Evolutionary conservation across 2,329 filamentous ascomycete species (phyloP).

Genomic region (Fusarium continuum): DNA sequence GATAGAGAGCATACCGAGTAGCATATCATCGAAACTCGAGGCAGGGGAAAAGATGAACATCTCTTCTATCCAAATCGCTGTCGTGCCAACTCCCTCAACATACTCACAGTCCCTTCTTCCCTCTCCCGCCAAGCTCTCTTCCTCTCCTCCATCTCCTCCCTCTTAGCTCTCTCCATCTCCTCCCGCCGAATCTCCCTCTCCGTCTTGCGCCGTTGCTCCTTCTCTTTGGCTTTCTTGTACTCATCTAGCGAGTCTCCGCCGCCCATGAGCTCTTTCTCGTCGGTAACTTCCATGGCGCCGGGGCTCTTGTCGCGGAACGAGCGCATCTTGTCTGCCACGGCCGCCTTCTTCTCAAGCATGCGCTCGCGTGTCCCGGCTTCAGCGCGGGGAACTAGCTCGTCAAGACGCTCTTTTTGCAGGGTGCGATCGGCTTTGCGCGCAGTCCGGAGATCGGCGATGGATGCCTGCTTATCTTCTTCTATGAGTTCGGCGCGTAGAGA

Average conservation of each 20-base stretch:
- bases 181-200: slow-evolving; percentile 85
- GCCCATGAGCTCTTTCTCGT: slow-evolving; percentile 82
- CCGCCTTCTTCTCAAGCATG: slow-evolving; percentile 83
- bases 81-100: slow-evolving; percentile 80
- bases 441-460: slow-evolving; percentile 65
- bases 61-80: slow-evolving; percentile 73
- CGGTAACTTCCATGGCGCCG: slow-evolving; percentile 59
- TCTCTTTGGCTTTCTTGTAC: slow-evolving; percentile 72
- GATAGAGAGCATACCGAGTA: background rate
- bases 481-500: slow-evolving; percentile 63
- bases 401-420: slow-evolving; percentile 74
- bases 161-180: slow-evolving; percentile 77
- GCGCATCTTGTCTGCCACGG: slow-evolving; percentile 75
- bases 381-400: slow-evolving; percentile 84
- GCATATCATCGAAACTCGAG: background rate
- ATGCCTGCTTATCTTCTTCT: slow-evolving; percentile 60
- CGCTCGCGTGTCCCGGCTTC: slow-evolving; percentile 85
- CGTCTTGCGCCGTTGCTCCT: slow-evolving; percentile 77
- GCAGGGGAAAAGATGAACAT: background rate
- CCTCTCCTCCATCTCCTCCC: slow-evolving; percentile 82
- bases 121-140: slow-evolving; percentile 74
- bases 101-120: slow-evolving; percentile 86
- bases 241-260: slow-evolving; percentile 72
- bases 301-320: slow-evolving; percentile 76
- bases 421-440: slow-evolving; percentile 72